phyloP scores from a whole-genome alignment of 1,139 yeast species.

The Zygosaccharomyces pseudobailii region DNA sequence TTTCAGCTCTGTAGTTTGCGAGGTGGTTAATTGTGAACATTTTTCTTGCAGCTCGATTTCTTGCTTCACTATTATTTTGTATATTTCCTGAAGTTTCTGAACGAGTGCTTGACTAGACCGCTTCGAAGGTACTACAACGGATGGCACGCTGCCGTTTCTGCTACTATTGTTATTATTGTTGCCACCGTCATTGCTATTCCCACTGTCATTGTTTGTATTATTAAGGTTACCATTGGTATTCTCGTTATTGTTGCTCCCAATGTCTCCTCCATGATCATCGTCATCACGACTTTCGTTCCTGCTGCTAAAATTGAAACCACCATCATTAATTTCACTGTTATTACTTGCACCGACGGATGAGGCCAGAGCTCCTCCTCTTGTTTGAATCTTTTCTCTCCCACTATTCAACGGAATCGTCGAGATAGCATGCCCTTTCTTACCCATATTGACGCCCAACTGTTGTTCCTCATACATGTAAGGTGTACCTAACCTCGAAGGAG shows the following conservation, averaged over 20 bases:
- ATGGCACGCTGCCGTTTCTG: constrained; percentile 22
- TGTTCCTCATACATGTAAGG: constrained; percentile 4
- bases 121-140: constrained; percentile 41
- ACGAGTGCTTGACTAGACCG: constrained; percentile 70
- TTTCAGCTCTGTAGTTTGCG: constrained; percentile 49
- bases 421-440: background rate
- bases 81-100: constrained; percentile 66
- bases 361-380: background rate
- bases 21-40: constrained; percentile 43
- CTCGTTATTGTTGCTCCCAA: constrained; percentile 11
- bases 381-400: background rate
- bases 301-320: background rate
- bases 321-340: background rate
- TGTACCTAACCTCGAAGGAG: constrained; percentile 4
- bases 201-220: constrained; percentile 6
- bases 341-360: background rate
- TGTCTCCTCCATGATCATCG: background rate
- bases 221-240: constrained; percentile 10
- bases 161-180: constrained; percentile 17
- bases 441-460: background rate
- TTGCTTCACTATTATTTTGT: constrained; percentile 59
- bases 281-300: background rate
- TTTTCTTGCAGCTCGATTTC: constrained; percentile 69
- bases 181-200: constrained; percentile 16
- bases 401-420: background rate